Conservation (phyloP, 2,329 filamentous ascomycete genomes). For the Fusarium sp. region DNA sequence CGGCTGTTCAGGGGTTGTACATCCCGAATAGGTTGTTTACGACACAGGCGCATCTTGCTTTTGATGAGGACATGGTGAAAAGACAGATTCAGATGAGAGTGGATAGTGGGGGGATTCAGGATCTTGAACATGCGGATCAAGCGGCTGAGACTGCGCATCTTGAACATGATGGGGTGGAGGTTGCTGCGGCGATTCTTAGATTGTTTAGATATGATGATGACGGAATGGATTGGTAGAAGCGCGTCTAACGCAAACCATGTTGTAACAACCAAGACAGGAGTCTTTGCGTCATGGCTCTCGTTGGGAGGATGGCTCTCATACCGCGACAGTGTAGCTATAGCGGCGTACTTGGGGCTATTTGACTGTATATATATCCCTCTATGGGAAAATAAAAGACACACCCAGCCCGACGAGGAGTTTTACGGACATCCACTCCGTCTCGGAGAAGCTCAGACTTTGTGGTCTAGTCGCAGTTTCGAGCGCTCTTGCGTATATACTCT, state of each 20-base stretch:
- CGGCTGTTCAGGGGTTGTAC: constrained; percentile 81
- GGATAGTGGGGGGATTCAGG: constrained; percentile 70
- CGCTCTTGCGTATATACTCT: background rate
- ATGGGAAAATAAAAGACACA: background rate
- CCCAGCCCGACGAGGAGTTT: background rate
- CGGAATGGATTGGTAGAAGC: constrained; percentile 45
- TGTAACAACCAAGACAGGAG: background rate
- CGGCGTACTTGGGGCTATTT: background rate
- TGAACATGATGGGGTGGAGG: constrained; percentile 76
- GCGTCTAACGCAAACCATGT: background rate
- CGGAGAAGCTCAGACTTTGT: too few species aligned
- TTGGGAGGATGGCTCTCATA: background rate
- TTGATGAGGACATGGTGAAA: constrained; percentile 75
- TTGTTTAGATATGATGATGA: constrained; percentile 64
- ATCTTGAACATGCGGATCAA: constrained; percentile 70
- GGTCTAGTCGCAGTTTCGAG: background rate
- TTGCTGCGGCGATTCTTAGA: constrained; percentile 75
- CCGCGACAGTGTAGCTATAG: too few species aligned
- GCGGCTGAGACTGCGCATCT: constrained; percentile 71
- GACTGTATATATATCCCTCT: background rate
- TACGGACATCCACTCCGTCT: too few species aligned
- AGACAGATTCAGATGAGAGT: constrained; percentile 72
- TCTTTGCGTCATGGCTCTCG: background rate
- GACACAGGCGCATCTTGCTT: constrained; percentile 85
- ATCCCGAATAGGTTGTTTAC: constrained; percentile 73